These are phyloP conservation scores for Sutorius australiensis DNA, from an alignment of 768 basidiomycete species.

Conservation along the genomic window DNA sequence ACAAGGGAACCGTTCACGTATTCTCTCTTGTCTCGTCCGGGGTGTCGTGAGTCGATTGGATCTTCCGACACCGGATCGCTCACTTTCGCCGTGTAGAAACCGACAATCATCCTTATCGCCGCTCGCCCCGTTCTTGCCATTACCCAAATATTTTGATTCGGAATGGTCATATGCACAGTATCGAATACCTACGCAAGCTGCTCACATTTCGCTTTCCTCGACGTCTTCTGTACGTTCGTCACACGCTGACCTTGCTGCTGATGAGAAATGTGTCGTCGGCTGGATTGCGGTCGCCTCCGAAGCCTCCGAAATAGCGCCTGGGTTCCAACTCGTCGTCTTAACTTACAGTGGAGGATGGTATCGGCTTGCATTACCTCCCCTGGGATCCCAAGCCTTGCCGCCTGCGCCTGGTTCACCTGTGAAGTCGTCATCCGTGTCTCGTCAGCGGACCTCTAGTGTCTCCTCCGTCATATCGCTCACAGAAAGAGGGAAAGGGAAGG, in stretches of 20 bases:
- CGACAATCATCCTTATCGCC: slow-evolving; percentile 82
- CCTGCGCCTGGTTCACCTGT: slow-evolving; percentile 41
- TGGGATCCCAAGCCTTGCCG: slow-evolving; percentile 19
- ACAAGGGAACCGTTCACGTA: slow-evolving; percentile 91
- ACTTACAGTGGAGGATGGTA: slow-evolving; percentile 95
- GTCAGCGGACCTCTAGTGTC: slow-evolving; percentile 51
- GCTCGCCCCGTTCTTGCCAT: slow-evolving; percentile 72
- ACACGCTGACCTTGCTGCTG: slow-evolving; percentile 62
- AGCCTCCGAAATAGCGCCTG: slow-evolving; percentile 31
- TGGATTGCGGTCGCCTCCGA: slow-evolving; percentile 62
- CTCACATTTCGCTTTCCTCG: slow-evolving; percentile 76
- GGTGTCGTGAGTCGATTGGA: slow-evolving; percentile 50
- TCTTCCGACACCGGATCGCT: slow-evolving; percentile 2
- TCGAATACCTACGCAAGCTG: slow-evolving; percentile 78
- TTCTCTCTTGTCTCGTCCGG: slow-evolving; percentile 72
- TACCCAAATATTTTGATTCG: slow-evolving; percentile 91
- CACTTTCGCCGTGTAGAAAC: slow-evolving; percentile 47
- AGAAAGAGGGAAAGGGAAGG: slow-evolving; percentile 54
- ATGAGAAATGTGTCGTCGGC: slow-evolving; percentile 84
- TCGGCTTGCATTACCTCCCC: slow-evolving; percentile 60
- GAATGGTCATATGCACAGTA: slow-evolving; percentile 96
- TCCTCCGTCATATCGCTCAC: slow-evolving; percentile 47
- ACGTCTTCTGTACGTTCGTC: slow-evolving; percentile 54
- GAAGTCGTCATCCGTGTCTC: slow-evolving; percentile 35
- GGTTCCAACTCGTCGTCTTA: slow-evolving; percentile 78